Evolutionary conservation across 352 stramenopile genomes (phyloP), one percentile per base, ranked within the genome.

Genomic region (Pythium phragmitis): DNA sequence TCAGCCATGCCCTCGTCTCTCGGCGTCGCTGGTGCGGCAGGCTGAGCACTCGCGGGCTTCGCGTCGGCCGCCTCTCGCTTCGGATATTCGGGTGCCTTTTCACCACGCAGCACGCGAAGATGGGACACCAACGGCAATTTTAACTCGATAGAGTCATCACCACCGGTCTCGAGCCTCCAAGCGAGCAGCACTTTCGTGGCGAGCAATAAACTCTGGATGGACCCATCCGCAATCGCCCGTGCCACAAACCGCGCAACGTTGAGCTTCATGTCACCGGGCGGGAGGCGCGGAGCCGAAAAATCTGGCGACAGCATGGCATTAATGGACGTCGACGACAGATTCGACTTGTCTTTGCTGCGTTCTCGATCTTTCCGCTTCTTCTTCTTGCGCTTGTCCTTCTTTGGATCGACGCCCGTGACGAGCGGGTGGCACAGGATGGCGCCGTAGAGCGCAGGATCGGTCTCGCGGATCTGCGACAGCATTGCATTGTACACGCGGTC

Each of bases 391-490:
- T 91, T 90, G 60, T 95, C 84, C 46, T 85, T 89, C 67, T 84
- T 91, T 3, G 77, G 74, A 33, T 92, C 87, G 46, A 88, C 72
- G 5, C 86, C 88, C 16, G 85, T 88, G 16, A 96, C 61, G 33
- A 96, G 75, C 17, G 87, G 87, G 34, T 96, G 85, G 46, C 86
- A 94, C 57, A 96, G 45, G 23, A 96, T 89, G 7, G 88, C 87
- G 5, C 85, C 86, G 23, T 96, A 94, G 33, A 96, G 63, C 19
- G 88, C 83, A 36, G 87, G 77, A 50, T 96, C 85, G 36, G 80
- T 76, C 48, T 94, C 87, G 21, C 87, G 85, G 46, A 94, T 90
- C 57, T 89, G 72, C 12, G 70, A 59, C 5, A 96, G 69, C 81
- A 96, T 88, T 2, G 67, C 56, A 52, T 82, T 91, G 63, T 87